These are phyloP conservation scores for Nemania serpens DNA, from an alignment of 2,329 filamentous ascomycete genomes.

Conservation along the genomic window DNA sequence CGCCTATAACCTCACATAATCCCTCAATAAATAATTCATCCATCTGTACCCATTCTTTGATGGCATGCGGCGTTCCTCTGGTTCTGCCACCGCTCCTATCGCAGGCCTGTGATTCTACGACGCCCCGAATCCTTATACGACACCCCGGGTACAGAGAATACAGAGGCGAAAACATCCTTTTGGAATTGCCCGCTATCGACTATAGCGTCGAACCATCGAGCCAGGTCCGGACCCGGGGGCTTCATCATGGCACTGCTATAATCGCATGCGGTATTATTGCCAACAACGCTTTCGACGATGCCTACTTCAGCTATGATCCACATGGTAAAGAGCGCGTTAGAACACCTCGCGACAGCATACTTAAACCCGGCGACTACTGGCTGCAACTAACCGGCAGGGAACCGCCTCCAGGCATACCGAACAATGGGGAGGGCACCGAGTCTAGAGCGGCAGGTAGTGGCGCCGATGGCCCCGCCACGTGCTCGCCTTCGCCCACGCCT, in stretches of 20 bases:
- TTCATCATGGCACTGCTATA: neutral
- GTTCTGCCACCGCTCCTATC: neutral
- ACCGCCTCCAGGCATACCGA: neutral
- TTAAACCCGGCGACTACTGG: slow-evolving; percentile 1
- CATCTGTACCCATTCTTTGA: neutral
- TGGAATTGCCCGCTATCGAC: neutral
- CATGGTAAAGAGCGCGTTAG: neutral
- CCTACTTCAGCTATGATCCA: neutral
- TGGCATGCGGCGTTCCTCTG: neutral
- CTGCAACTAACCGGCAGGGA: slow-evolving; percentile 3
- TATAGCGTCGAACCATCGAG: neutral
- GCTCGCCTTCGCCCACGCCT: neutral
- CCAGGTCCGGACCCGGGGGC: neutral
- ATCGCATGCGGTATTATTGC: neutral
- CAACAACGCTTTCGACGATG: neutral
- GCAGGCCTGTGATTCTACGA: neutral
- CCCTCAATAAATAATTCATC: neutral
- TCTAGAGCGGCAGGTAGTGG: no score
- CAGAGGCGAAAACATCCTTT: neutral
- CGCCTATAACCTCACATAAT: no score
- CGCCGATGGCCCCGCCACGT: neutral
- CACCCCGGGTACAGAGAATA: neutral
- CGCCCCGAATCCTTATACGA: neutral
- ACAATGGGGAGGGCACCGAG: neutral
- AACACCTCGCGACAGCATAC: neutral